Evolutionary conservation across 148 eudicot genomes (phyloP).

Genomic region (Beta vulgaris): DNA sequence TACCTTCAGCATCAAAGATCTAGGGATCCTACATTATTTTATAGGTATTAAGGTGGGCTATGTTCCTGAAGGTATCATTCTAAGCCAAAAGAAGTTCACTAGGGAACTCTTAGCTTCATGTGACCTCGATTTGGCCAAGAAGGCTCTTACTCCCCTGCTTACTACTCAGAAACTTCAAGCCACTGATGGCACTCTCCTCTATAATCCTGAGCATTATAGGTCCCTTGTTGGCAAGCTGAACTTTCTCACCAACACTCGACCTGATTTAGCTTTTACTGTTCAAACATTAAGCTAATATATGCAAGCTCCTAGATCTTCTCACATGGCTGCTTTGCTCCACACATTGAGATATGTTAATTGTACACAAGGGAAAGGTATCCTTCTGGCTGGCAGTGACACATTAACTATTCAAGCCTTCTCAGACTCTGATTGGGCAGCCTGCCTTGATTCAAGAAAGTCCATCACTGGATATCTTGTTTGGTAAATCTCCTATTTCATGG

Average conservation of each 20-base stretch:
- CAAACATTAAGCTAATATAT: neutral
- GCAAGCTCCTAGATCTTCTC: neutral
- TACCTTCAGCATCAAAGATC: no score
- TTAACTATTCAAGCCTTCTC: neutral
- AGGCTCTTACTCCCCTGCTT: neutral
- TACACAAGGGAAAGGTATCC: neutral
- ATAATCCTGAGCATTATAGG: neutral
- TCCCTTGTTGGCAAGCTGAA: neutral
- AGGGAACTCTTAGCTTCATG: no score
- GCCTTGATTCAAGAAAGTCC: no score
- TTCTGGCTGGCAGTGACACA: neutral
- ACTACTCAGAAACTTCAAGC: no score
- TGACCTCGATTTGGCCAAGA: neutral
- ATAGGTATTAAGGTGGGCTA: no score
- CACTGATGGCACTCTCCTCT: no score
- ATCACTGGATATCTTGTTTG: no score
- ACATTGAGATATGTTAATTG: neutral
- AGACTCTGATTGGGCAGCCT: neutral
- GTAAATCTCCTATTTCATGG: no score
- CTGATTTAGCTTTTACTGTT: neutral
- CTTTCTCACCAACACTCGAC: neutral
- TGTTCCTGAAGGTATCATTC: no score
- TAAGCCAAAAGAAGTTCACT: no score
- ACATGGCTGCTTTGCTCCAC: neutral
- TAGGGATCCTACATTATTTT: no score